These are phyloP conservation scores for Pilaira anomala DNA, from an alignment of 192 early-diverging fungal genomes.

Conservation along the genomic window DNA sequence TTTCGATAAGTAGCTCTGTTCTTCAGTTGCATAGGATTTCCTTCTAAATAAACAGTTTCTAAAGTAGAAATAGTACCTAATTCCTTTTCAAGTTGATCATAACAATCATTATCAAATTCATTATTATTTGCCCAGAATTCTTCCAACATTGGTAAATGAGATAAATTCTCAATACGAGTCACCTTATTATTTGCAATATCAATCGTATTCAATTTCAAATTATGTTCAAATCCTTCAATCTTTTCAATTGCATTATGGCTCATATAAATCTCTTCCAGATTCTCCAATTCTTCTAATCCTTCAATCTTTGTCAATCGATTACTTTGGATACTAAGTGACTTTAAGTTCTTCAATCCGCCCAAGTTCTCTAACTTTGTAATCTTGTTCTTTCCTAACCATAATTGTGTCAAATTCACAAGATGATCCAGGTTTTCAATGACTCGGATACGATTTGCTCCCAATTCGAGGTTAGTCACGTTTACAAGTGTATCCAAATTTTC, in stretches of 20 bases:
- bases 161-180: constrained; percentile 66
- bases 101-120: constrained; percentile 57
- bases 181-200: constrained; percentile 87
- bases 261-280: constrained; percentile 88
- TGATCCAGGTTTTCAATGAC: constrained; percentile 80
- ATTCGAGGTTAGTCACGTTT: constrained; percentile 80
- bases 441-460: constrained; percentile 93
- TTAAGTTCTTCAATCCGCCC: constrained; percentile 57
- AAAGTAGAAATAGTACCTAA: constrained; percentile 59
- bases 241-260: constrained; percentile 84
- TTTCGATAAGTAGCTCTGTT: constrained; percentile 77
- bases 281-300: constrained; percentile 63
- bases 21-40: constrained; percentile 86
- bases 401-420: constrained; percentile 78
- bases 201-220: constrained; percentile 68
- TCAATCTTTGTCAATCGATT: constrained; percentile 81
- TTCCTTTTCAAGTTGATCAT: constrained; percentile 71
- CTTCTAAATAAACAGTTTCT: constrained; percentile 91
- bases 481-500: constrained; percentile 66
- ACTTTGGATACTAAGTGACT: constrained; percentile 77
- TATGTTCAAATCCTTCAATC: constrained; percentile 79
- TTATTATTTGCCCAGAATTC: constrained; percentile 95
- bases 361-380: constrained; percentile 79
- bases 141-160: constrained; percentile 64
- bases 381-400: constrained; percentile 99